A percentile compares a stretch with the other conserved stretches of the same genome.
Evolutionary conservation across 1,284 basidiomycete genomes (phyloP).

Genomic region (Apiotrichum sp.): DNA sequence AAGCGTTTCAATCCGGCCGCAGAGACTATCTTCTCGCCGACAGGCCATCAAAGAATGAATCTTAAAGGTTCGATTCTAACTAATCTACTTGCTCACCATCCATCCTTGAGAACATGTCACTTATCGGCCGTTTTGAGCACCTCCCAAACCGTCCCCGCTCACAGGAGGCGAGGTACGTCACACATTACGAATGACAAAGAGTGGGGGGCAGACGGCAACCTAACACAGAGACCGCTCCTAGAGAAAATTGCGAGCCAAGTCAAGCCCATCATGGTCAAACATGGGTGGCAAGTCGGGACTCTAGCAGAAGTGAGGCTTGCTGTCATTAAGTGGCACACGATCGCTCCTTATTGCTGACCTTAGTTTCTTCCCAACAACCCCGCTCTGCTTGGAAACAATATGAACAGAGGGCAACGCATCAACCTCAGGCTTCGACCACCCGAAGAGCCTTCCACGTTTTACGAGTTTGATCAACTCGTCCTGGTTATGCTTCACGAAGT

Average conservation of each 20-base stretch:
- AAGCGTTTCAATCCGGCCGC: not conserved
- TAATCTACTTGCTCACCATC: too few species aligned
- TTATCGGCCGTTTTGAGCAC: constrained; percentile 43
- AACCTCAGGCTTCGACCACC: constrained; percentile 68
- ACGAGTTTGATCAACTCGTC: constrained; percentile 65
- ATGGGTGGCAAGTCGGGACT: constrained; percentile 69
- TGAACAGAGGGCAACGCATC: constrained; percentile 72
- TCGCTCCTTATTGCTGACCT: not conserved
- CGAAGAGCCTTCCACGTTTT: constrained; percentile 62
- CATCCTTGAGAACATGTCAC: constrained; percentile 16
- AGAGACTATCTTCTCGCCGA: too few species aligned
- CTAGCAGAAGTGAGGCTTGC: constrained; percentile 56
- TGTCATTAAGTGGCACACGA: not conserved
- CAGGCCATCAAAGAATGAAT: too few species aligned
- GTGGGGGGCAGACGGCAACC: too few species aligned
- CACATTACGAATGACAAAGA: too few species aligned
- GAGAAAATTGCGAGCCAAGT: constrained; percentile 71
- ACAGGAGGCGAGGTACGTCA: constrained; percentile 38
- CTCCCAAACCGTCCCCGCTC: constrained; percentile 38
- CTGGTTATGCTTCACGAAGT: constrained; percentile 82
- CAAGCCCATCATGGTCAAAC: constrained; percentile 82
- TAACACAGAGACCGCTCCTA: constrained; percentile 49
- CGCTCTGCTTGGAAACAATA: constrained; percentile 60
- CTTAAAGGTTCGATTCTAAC: too few species aligned
- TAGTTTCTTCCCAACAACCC: constrained; percentile 70